Evolutionary conservation across 306 rosid genomes (phyloP).

Genomic region (Corylus americana): DNA sequence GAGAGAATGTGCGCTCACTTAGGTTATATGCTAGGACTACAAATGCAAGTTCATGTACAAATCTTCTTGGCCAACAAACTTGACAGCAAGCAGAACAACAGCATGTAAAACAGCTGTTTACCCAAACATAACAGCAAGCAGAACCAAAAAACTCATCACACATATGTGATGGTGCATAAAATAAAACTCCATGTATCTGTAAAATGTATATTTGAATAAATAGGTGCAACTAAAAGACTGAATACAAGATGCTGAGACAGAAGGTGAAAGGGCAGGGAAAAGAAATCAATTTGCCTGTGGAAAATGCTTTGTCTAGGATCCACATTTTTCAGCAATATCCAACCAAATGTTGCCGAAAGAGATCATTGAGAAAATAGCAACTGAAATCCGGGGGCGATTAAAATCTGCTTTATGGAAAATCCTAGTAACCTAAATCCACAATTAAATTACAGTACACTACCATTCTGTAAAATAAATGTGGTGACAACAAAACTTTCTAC

Average conservation of each 20-base stretch:
- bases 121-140: background rate
- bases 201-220: background rate
- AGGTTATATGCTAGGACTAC: background rate
- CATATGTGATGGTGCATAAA: background rate
- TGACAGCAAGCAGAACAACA: background rate
- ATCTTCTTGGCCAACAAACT: background rate
- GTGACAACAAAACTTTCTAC: background rate
- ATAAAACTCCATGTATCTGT: background rate
- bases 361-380: background rate
- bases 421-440: background rate
- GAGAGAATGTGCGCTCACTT: background rate
- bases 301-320: background rate
- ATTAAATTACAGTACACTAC: background rate
- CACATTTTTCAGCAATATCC: background rate
- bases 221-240: background rate
- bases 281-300: background rate
- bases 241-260: background rate
- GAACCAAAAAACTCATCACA: background rate
- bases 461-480: background rate
- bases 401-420: background rate
- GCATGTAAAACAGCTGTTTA: background rate
- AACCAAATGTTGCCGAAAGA: background rate
- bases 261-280: background rate
- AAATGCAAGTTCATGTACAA: background rate
- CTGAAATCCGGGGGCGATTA: background rate